Evolutionary conservation across 495 filamentous ascomycete genomes (phyloP).

Genomic region (Jackrogersella multiformis): DNA sequence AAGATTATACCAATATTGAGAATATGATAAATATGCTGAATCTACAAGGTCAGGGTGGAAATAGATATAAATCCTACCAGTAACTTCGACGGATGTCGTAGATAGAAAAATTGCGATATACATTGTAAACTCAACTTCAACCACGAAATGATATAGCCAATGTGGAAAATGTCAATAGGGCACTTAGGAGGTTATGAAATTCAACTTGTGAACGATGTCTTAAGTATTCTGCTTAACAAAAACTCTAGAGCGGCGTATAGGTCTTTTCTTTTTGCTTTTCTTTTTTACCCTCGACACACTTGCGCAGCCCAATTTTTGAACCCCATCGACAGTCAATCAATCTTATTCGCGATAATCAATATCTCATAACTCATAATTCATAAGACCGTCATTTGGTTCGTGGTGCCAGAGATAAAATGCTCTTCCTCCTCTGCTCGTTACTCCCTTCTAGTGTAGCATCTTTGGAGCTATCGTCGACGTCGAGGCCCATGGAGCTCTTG

Average conservation of each 20-base stretch:
- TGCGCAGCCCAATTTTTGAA: background rate
- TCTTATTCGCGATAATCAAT: background rate
- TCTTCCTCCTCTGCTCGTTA: conserved; percentile 43
- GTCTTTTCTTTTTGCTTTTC: background rate
- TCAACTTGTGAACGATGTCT: background rate
- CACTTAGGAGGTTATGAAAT: background rate
- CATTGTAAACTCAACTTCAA: background rate
- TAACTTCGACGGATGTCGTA: background rate
- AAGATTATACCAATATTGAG: too few relatives aligned
- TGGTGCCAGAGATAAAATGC: conserved; percentile 37
- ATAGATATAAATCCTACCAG: background rate
- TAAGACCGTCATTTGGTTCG: background rate
- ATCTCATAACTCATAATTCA: background rate
- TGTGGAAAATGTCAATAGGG: background rate
- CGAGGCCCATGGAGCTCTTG: conserved; percentile 53
- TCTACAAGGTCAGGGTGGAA: background rate
- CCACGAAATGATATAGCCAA: background rate
- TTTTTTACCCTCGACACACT: background rate
- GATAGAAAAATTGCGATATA: background rate
- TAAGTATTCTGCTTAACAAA: background rate
- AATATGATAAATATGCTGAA: background rate
- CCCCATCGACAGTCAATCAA: conserved; percentile 2
- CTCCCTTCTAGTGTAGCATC: conserved; percentile 52
- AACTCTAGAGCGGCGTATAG: background rate
- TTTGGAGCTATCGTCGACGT: conserved; percentile 60